Evolutionary conservation across 805 yeast species (phyloP), one percentile per base, ranked within the genome.

Genomic region (Tetrapisispora phaffii): DNA sequence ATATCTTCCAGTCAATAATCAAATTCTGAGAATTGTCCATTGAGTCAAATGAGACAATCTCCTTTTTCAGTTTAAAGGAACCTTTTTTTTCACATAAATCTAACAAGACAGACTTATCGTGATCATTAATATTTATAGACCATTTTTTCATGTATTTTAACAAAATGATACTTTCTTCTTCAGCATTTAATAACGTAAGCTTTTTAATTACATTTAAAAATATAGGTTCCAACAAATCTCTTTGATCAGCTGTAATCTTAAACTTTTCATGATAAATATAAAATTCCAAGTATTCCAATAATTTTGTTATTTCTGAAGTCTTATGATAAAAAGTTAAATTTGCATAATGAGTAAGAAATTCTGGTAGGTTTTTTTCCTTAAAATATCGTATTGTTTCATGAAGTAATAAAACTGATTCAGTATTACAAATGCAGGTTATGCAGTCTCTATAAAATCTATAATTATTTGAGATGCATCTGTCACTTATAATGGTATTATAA

Each of bases 261-360:
- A 36, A 23, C 9, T 36, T 36, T 23, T 24, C 21, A 15, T 23
- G n/a, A 15, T 36, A 23, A 16, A 36, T 8, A 15, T 23, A 6
- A 19, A 7, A 13, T 16, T 39, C 33, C 22, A 41, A 31, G 23
- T 48, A 43, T 13, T 47, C 48, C 10, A 45, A 20, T 8, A 56
- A 41, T 44, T 53, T 51, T 7, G 50, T 23, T 8, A 47, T 17
- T 42, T 60, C 62, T 19, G 44, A 45, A 3, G 62, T 56, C 29
- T 56, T 55, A 6, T 40, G 44, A 47, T 51, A 57, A 42, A 57
- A 60, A 5, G 52, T 42, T 6, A 57, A 12, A 22, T 44, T 43
- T 23, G 56, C 47, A 26, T 50, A 43, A 20, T 41, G 39, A 23
- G 15, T 34, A 31, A 21, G 31, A 9, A 16, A 48, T 15, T 24